Conservation (phyloP, 2,329 filamentous ascomycete genomes). For the Podosphaera leucotricha region DNA sequence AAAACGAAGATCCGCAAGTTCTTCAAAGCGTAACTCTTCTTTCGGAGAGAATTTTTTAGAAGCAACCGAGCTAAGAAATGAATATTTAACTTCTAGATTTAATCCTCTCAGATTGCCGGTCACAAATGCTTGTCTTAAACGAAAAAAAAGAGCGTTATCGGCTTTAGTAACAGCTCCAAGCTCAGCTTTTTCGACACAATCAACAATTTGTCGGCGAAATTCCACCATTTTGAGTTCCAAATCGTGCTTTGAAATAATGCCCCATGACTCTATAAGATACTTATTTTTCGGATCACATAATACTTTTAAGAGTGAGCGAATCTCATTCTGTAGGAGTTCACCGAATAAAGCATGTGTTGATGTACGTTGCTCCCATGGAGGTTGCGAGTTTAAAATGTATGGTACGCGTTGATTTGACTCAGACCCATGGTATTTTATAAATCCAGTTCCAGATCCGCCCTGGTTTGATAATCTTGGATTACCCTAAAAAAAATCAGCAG, state of each 20-base stretch:
- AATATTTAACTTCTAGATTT: conserved; percentile 34
- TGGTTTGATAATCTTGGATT: neutral
- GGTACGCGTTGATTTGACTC: neutral
- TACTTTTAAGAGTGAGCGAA: neutral
- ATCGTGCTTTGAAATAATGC: conserved; percentile 4
- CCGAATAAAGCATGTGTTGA: conserved; percentile 6
- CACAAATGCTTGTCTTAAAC: conserved; percentile 34
- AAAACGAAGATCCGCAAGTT: conserved; percentile 61
- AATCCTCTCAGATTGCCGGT: conserved; percentile 26
- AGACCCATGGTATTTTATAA: neutral
- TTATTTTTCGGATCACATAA: neutral
- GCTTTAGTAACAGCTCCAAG: conserved; percentile 3
- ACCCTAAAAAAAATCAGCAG: neutral
- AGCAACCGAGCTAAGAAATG: conserved; percentile 40
- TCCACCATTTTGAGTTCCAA: conserved; percentile 4
- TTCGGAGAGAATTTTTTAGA: conserved; percentile 30
- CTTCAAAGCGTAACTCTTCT: conserved; percentile 24
- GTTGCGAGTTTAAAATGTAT: neutral
- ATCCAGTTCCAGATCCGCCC: neutral
- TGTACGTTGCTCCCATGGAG: neutral
- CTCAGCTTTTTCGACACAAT: conserved; percentile 5
- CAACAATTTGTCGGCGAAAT: conserved; percentile 4
- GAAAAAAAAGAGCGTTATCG: conserved; percentile 10
- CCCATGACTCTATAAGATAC: conserved; percentile 2
- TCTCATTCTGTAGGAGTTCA: conserved; percentile 3